Conservation (phyloP, 306 rosid species). For the Alnus glutinosa region DNA sequence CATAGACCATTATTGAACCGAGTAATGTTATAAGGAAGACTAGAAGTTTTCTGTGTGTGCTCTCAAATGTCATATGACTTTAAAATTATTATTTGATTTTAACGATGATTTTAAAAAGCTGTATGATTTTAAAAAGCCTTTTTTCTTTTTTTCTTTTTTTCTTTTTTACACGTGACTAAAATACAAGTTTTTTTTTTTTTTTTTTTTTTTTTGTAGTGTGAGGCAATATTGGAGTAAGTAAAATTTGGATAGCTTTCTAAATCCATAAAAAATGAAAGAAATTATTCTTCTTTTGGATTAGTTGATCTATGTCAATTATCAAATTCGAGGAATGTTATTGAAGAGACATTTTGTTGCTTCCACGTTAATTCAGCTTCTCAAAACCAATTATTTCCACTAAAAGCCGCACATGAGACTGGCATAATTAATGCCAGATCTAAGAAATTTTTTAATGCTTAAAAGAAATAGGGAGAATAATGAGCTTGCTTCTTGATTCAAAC, state of each 20-base stretch:
- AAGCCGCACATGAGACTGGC: slow-evolving; percentile 57
- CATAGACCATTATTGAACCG: too few species aligned
- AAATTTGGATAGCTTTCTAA: not conserved
- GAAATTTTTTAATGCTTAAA: slow-evolving; percentile 40
- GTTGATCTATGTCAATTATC: not conserved
- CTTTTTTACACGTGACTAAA: too few species aligned
- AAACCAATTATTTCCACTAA: slow-evolving; percentile 45
- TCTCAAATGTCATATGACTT: too few species aligned
- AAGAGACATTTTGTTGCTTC: slow-evolving; percentile 27
- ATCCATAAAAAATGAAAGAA: not conserved
- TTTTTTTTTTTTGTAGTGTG: not conserved
- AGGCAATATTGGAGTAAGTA: not conserved
- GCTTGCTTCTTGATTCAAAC: too few species aligned
- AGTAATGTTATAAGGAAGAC: too few species aligned
- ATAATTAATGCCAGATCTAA: slow-evolving; percentile 54
- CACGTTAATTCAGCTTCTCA: slow-evolving; percentile 27
- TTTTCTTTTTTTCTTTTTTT: too few species aligned
- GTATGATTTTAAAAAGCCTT: too few species aligned
- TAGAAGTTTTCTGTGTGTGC: too few species aligned
- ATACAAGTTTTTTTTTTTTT: not conserved
- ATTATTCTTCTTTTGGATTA: not conserved
- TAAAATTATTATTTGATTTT: too few species aligned
- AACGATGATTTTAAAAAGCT: too few species aligned
- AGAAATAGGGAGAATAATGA: not conserved
- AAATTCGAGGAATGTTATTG: not conserved